Conservation (phyloP, 352 stramenopile species). For the Thraustochytrium sp. region DNA sequence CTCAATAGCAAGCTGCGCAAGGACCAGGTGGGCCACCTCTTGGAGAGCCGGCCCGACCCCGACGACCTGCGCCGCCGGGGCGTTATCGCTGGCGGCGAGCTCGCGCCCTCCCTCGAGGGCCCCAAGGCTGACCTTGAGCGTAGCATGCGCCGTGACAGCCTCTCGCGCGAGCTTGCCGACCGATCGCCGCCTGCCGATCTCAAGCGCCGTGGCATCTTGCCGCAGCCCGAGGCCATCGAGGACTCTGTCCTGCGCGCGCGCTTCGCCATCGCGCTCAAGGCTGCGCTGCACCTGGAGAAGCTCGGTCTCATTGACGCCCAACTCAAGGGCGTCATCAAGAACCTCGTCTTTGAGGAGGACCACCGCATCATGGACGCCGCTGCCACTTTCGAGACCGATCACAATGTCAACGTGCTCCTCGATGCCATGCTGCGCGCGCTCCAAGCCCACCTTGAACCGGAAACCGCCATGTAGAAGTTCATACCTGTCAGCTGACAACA, state of each 20-base stretch:
- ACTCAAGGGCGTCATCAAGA: constrained; percentile 69
- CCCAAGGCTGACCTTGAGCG: background rate
- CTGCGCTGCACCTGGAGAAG: constrained; percentile 64
- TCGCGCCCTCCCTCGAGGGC: constrained; percentile 66
- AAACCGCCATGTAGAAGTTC: background rate
- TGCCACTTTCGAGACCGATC: constrained; percentile 70
- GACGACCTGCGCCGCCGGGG: constrained; percentile 65
- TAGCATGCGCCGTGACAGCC: constrained; percentile 5
- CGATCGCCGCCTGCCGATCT: background rate
- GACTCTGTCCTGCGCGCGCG: constrained; percentile 52
- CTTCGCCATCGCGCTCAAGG: constrained; percentile 71
- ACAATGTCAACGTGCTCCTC: constrained; percentile 73
- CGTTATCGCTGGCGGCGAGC: constrained; percentile 56
- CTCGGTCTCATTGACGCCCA: constrained; percentile 69
- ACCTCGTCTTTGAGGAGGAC: constrained; percentile 70
- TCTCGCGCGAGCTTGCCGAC: background rate
- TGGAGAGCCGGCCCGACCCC: constrained; percentile 65
- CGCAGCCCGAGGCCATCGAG: background rate
- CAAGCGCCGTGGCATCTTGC: background rate
- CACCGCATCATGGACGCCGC: constrained; percentile 66
- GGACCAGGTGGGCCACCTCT: constrained; percentile 62
- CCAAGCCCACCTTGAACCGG: background rate
- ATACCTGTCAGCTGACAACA: too few species aligned
- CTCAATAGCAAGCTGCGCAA: constrained; percentile 67
- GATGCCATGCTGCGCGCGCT: constrained; percentile 67